These are phyloP conservation scores for Verticillium longisporum DNA, from an alignment of 2,329 filamentous ascomycete species.

Conservation along the genomic window DNA sequence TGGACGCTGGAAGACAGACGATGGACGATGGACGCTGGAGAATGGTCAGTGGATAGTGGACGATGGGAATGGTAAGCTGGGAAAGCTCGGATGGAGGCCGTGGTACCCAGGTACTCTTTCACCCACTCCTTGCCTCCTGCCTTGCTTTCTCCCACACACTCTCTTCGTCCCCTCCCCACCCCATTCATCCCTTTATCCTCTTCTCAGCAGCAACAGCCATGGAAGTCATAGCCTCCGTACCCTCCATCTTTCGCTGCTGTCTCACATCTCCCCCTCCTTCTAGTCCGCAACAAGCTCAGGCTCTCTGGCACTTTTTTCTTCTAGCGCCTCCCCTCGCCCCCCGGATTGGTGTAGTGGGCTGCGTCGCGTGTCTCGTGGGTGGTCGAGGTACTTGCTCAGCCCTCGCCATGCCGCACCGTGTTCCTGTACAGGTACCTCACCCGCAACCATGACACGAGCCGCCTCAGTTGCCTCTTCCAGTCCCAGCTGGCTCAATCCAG, in stretches of 20 bases:
- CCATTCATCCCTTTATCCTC: too few relatives aligned
- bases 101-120: background rate
- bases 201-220: background rate
- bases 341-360: background rate
- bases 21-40: too few relatives aligned
- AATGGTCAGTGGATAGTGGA: too few relatives aligned
- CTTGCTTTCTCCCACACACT: too few relatives aligned
- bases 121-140: too few relatives aligned
- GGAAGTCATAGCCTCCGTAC: background rate
- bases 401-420: background rate
- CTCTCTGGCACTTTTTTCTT: background rate
- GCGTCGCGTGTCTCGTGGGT: background rate
- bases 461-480: background rate
- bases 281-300: background rate
- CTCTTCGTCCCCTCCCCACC: too few relatives aligned
- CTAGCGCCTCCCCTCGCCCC: too few relatives aligned
- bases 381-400: background rate
- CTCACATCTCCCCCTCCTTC: background rate
- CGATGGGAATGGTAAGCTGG: too few relatives aligned
- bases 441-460: background rate
- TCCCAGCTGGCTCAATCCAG: background rate
- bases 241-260: too few relatives aligned
- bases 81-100: background rate
- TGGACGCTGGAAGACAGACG: background rate
- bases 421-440: background rate